Evolutionary conservation across 257 asterid genomes (phyloP).

Genomic region (Henckelia pumila): DNA sequence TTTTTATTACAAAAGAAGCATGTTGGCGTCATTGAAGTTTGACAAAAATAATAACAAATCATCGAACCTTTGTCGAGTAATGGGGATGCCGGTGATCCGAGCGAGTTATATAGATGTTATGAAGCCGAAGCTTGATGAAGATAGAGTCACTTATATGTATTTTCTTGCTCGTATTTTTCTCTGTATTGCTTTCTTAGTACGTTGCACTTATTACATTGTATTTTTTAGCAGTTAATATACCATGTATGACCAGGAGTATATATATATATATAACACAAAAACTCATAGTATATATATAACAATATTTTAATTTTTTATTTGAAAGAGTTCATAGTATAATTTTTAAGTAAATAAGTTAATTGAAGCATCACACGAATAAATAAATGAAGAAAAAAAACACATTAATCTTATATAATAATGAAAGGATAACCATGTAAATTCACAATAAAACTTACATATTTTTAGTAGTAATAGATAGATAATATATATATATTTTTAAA

Average conservation of each 20-base stretch:
- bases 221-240: background rate
- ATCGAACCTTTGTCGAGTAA: background rate
- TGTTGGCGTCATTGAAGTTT: background rate
- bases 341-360: too few relatives aligned
- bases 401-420: too few relatives aligned
- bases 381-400: too few relatives aligned
- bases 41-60: constrained; percentile 1
- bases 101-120: background rate
- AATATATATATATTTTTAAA: too few relatives aligned
- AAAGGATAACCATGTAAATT: too few relatives aligned
- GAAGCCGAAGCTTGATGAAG: background rate
- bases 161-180: constrained; percentile 17
- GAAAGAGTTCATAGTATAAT: too few relatives aligned
- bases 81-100: background rate
- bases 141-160: background rate
- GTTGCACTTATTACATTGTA: constrained; percentile 16
- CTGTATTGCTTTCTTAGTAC: constrained; percentile 5
- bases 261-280: too few relatives aligned
- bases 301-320: too few relatives aligned
- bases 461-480: too few relatives aligned
- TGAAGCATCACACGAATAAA: too few relatives aligned
- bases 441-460: too few relatives aligned
- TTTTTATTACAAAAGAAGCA: background rate
- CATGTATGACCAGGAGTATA: background rate
- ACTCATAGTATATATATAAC: too few relatives aligned